These are phyloP conservation scores for Boletellus emodensis DNA, from an alignment of 768 basidiomycete genomes.

Conservation along the genomic window DNA sequence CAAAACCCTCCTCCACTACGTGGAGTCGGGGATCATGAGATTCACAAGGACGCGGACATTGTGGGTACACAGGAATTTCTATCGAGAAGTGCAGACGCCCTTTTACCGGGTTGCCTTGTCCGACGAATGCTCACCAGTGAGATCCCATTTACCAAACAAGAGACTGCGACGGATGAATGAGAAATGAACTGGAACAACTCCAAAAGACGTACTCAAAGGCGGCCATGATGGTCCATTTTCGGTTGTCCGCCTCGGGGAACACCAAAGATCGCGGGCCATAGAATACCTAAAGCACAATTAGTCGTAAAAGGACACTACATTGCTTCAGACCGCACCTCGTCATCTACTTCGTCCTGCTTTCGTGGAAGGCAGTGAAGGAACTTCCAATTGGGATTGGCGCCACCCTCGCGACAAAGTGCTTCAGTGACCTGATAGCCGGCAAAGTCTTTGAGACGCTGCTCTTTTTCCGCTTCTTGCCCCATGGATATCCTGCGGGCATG, in stretches of 20 bases:
- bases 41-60: not conserved
- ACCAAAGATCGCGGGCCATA: constrained; percentile 89
- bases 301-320: not conserved
- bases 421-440: constrained; percentile 94
- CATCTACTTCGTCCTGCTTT: constrained; percentile 91
- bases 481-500: constrained; percentile 79
- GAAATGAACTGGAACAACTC: not conserved
- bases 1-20: too few species aligned
- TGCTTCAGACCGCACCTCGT: constrained; percentile 57
- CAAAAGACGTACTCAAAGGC: constrained; percentile 69
- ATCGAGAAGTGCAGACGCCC: too few species aligned
- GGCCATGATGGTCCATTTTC: constrained; percentile 96
- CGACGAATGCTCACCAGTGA: constrained; percentile 19
- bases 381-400: constrained; percentile 84
- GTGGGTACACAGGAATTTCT: not conserved
- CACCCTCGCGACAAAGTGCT: constrained; percentile 71
- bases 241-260: constrained; percentile 93
- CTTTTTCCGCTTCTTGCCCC: constrained; percentile 97
- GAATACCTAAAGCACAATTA: constrained; percentile 58
- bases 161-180: constrained; percentile 16
- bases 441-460: constrained; percentile 80
- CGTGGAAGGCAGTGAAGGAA: constrained; percentile 96
- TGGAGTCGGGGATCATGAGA: too few species aligned
- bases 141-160: constrained; percentile 47
- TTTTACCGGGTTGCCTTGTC: constrained; percentile 10